Base-by-base conservation (phyloP, 1,284 basidiomycete genomes). In the Afroboletus lepidellus region DNA sequence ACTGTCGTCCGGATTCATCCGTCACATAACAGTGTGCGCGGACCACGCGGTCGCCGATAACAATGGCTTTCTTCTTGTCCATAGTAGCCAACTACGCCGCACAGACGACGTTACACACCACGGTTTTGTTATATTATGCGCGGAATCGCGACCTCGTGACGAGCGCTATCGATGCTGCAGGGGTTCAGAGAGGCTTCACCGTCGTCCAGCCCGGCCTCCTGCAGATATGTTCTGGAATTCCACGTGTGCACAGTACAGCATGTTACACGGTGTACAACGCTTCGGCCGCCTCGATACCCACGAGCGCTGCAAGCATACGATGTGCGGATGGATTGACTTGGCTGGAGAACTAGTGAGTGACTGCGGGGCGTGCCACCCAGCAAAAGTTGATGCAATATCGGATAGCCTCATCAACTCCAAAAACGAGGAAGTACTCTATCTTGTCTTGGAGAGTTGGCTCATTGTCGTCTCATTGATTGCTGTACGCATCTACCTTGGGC, bases 361-460 rank as follows among this genome's bases (percentile, higher is more conserved):
- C 6, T 3, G 30, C 23, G 12, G n/a, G 21, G 8, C 7, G 13
- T 25, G 30, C 16, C 11, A 7, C 0, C 27, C 27, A 20, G 12
- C 9, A 30, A 8, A 46, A 18, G 18, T 18, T 46, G 16, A 58
- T 20, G 16, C 11, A 16, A 15, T 4, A 8, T 27, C 21, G 23
- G 15, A 33, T 25, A 66, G 60, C 38, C 48, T 64, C 41, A 50
- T 51, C 15, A 57, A 66, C 34, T 51, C 58, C 46, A 67, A 65
- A 51, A 71, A 74, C 20, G 77, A 79, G 59, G 76, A 79, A 51
- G 50, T 77, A 4, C 71, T 73, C 24, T 72, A 67, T 18, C 56
- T 78, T 5, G 56, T 66, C 29, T 76, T 77, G 54, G 71, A 77
- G 34, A 55, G 72, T 25, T 80, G 77, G 76, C 57, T 77, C 32